Conservation (phyloP, 164 flowering plant species). For the Paratinospora sagittata region DNA sequence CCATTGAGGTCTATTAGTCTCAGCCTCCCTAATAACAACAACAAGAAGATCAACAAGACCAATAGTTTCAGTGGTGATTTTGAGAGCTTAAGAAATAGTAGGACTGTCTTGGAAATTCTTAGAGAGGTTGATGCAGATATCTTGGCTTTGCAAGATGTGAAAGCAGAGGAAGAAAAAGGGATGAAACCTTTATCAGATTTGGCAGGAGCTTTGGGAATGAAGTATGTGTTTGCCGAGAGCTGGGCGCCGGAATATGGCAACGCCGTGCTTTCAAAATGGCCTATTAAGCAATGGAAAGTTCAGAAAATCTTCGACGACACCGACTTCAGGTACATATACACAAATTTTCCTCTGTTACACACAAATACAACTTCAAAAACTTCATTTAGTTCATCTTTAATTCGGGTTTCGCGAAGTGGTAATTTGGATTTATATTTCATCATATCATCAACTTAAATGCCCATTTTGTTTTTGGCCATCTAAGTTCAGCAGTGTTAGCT, state of each 20-base stretch:
- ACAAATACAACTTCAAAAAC: too few species aligned
- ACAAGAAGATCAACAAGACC: too few species aligned
- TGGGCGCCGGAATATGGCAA: slow-evolving; percentile 99
- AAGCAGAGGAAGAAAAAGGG: slow-evolving; percentile 79
- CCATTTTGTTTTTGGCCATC: background rate
- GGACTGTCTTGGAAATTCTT: slow-evolving; percentile 61
- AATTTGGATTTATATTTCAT: too few species aligned
- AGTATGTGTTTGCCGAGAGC: slow-evolving; percentile 90
- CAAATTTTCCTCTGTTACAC: too few species aligned
- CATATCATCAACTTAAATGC: too few species aligned
- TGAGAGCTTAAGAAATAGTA: slow-evolving; percentile 30
- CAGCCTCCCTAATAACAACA: slow-evolving; percentile 37
- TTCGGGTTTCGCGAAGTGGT: too few species aligned
- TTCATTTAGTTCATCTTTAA: too few species aligned
- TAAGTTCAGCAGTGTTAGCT: background rate
- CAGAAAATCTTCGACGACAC: slow-evolving; percentile 76
- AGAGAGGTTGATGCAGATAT: slow-evolving; percentile 84
- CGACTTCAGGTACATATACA: slow-evolving; percentile 82
- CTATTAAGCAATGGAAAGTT: slow-evolving; percentile 70
- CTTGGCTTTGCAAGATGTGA: slow-evolving; percentile 84
- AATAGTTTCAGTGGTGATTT: slow-evolving; percentile 9
- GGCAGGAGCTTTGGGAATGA: slow-evolving; percentile 82
- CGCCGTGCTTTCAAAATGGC: slow-evolving; percentile 85
- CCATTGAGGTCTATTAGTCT: slow-evolving; percentile 50
- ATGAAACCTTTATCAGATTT: slow-evolving; percentile 91